Conservation (phyloP, 2,329 filamentous ascomycete genomes). For the Tolypocladium tundrense region DNA sequence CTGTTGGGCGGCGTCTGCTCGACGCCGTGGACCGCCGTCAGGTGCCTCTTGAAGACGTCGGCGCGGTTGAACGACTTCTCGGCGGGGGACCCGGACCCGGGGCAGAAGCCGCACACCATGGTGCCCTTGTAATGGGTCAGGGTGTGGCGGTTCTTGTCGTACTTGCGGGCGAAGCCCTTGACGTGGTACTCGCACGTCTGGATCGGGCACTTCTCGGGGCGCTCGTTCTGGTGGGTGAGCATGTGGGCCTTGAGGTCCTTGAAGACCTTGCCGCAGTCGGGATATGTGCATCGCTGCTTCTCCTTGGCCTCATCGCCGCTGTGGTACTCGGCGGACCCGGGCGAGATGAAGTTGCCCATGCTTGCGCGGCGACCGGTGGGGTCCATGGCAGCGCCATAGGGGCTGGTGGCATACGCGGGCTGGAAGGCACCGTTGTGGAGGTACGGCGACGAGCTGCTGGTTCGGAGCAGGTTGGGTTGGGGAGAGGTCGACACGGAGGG, state of each 20-base stretch:
- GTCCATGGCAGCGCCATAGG: constrained; percentile 37
- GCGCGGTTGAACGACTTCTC: constrained; percentile 96
- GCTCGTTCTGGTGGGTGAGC: constrained; percentile 84
- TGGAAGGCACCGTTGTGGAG: constrained; percentile 45
- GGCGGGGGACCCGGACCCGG: constrained; percentile 74
- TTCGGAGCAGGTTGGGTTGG: constrained; percentile 36
- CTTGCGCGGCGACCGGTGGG: constrained; percentile 51
- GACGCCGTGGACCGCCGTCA: constrained; percentile 83
- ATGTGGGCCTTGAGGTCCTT: constrained; percentile 91
- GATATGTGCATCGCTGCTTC: constrained; percentile 65
- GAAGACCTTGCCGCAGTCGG: constrained; percentile 76
- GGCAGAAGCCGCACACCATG: constrained; percentile 94
- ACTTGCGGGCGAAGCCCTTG: constrained; percentile 90
- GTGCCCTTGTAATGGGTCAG: constrained; percentile 94
- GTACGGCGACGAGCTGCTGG: constrained; percentile 57
- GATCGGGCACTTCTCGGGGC: constrained; percentile 91
- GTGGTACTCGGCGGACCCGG: constrained; percentile 44
- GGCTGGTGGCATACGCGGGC: constrained; percentile 42
- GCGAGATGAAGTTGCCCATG: constrained; percentile 58
- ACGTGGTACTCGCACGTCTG: constrained; percentile 82
- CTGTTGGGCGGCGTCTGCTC: constrained; percentile 90
- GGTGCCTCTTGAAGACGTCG: constrained; percentile 89
- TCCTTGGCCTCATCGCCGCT: constrained; percentile 57
- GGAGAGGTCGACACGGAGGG: constrained; percentile 48
- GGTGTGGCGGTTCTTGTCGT: constrained; percentile 92